A percentile compares a stretch with the other conserved stretches of the same genome.
Conservation (phyloP, 768 basidiomycete species). For the Rossbeevera mucosa region DNA sequence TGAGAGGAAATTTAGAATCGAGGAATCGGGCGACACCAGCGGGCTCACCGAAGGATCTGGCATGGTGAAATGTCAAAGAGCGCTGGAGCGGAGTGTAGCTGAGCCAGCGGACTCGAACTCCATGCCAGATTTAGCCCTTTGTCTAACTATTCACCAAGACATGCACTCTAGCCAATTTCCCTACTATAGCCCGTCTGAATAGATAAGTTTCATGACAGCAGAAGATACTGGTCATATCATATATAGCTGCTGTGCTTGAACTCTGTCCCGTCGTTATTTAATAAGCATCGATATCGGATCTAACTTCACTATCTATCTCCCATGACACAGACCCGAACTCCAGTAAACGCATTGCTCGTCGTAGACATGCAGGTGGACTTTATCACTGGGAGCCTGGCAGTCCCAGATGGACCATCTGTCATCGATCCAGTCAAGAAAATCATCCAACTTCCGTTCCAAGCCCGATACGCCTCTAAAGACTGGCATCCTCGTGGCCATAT, state of each 20-base stretch:
- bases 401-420: constrained; percentile 55
- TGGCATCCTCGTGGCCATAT: constrained; percentile 60
- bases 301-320: background rate
- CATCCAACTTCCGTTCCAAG: constrained; percentile 50
- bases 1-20: background rate
- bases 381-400: constrained; percentile 67
- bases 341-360: constrained; percentile 52
- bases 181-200: background rate
- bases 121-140: background rate
- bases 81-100: background rate
- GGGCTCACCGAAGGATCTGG: background rate
- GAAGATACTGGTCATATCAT: too few species aligned
- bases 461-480: constrained; percentile 53
- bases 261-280: background rate
- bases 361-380: constrained; percentile 87
- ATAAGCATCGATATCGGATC: background rate
- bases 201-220: background rate
- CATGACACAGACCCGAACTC: constrained; percentile 5
- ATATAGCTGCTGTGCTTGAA: too few species aligned
- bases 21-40: background rate
- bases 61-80: background rate
- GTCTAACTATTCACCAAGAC: background rate
- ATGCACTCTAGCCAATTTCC: background rate
- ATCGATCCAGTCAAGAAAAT: constrained; percentile 54
- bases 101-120: background rate